Conservation (phyloP, 805 yeast genomes). For the Starmerella apis region DNA sequence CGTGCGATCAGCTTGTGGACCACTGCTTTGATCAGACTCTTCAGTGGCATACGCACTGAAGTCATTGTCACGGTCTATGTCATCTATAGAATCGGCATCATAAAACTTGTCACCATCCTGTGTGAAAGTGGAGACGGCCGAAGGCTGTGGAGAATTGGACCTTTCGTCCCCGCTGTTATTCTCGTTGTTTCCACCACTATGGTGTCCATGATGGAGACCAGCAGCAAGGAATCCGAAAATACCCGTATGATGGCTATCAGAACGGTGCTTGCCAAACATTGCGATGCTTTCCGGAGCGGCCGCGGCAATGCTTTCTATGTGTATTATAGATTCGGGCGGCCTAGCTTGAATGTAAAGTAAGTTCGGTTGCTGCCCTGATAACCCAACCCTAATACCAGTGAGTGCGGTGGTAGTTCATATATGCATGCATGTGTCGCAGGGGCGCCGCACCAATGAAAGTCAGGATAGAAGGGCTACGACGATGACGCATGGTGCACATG, state of each 20-base stretch:
- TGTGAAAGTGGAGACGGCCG: neutral
- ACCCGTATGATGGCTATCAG: neutral
- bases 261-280: neutral
- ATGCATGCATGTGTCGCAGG: neutral
- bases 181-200: neutral
- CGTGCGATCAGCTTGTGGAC: constrained; percentile 7
- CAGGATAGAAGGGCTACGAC: neutral
- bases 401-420: no score
- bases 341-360: neutral
- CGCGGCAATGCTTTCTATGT: neutral
- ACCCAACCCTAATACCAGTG: constrained; percentile 1
- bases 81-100: no score
- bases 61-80: no score
- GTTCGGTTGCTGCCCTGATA: neutral
- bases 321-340: neutral
- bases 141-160: neutral
- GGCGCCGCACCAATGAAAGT: neutral
- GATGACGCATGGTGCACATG: neutral
- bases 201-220: neutral
- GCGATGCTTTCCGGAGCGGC: neutral
- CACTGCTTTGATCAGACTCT: neutral
- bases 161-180: neutral
- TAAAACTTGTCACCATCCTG: neutral
- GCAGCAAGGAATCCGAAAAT: constrained; percentile 4
- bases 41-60: neutral